Evolutionary conservation across 2,329 filamentous ascomycete genomes (phyloP).

Genomic region (Clarireedia homoeocarpa): DNA sequence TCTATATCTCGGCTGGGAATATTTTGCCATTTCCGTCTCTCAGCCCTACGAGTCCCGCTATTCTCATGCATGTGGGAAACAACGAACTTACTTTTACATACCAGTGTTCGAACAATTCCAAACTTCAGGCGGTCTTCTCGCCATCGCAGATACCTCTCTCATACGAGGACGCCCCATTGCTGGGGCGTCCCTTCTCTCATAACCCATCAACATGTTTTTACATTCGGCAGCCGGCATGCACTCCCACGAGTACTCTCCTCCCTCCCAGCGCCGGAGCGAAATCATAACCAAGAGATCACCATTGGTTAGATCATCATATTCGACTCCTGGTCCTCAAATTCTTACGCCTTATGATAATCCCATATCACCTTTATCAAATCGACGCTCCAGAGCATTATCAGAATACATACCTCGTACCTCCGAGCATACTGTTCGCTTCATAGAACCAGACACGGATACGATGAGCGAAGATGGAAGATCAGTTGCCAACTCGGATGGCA

Average conservation of each 20-base stretch:
- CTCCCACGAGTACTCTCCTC: constrained; percentile 24
- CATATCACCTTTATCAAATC: constrained; percentile 11
- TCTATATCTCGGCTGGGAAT: background rate
- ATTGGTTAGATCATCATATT: constrained; percentile 27
- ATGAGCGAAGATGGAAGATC: constrained; percentile 29
- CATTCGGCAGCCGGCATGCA: constrained; percentile 26
- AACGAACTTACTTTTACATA: background rate
- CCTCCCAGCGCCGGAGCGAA: constrained; percentile 12
- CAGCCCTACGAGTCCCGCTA: constrained; percentile 1
- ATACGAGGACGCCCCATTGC: constrained; percentile 6
- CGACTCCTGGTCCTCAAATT: constrained; percentile 20
- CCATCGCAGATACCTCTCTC: constrained; percentile 3
- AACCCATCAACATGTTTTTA: constrained; percentile 24
- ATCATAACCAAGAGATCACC: constrained; percentile 18
- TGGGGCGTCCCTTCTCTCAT: constrained; percentile 9
- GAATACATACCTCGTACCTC: constrained; percentile 16
- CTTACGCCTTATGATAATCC: constrained; percentile 20
- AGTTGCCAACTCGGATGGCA: constrained; percentile 26
- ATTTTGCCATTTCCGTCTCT: background rate
- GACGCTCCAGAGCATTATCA: constrained; percentile 21
- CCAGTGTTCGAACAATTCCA: background rate
- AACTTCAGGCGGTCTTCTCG: background rate
- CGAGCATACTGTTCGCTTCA: constrained; percentile 24
- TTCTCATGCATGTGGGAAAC: background rate
- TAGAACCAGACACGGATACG: constrained; percentile 22